Evolutionary conservation across 306 rosid genomes (phyloP), one percentile per base, ranked within the genome.

Genomic region (Parietaria judaica): DNA sequence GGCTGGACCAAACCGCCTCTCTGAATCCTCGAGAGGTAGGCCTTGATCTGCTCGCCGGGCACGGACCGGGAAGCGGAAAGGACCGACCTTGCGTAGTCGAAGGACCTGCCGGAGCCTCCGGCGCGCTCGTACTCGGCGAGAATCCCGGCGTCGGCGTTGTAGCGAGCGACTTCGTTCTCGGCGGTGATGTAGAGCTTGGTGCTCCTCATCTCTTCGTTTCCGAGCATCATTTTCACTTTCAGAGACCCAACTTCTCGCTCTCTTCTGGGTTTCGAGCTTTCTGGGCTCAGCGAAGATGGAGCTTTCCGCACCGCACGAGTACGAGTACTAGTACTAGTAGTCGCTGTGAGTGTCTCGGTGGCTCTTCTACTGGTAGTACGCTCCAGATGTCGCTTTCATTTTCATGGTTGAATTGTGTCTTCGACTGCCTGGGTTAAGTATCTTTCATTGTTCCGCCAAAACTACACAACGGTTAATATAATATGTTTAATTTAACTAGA

Each of bases 1-100:
- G 95, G 72, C 58, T 90, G 95, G 61, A 86, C 75, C 4, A 77
- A 64, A 11, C 90, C 79, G 39, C 97, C 90, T 79, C 97, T 86
- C 69, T 86, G 97, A 52, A 86, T 80, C 75, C 64, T 80, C 0
- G 83, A 75, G 34, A 90, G 62, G 61, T 84, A 90, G 3, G 77
- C 73, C 63, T 60, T 55, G 46, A 87, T 79, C 66, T 84, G 83
- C 37, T 87, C 79, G 6, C 74, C 95, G 3, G 90, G 78, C 7
- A 84, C 94, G 8, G 77, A 65, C 31, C 72, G 54, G 0, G 86
- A 66, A 58, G 82, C 72, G 52, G 69, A 36, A 64, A 81, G 64
- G 37, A 81, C 69, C 6, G 83, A 75, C 36, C 58, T 82, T 17
- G 86, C 65, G 63, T 90, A 90, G 71, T 90, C 74, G 36, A 87